Base-by-base conservation (phyloP, 768 basidiomycete genomes). In the Galerina marginata region DNA sequence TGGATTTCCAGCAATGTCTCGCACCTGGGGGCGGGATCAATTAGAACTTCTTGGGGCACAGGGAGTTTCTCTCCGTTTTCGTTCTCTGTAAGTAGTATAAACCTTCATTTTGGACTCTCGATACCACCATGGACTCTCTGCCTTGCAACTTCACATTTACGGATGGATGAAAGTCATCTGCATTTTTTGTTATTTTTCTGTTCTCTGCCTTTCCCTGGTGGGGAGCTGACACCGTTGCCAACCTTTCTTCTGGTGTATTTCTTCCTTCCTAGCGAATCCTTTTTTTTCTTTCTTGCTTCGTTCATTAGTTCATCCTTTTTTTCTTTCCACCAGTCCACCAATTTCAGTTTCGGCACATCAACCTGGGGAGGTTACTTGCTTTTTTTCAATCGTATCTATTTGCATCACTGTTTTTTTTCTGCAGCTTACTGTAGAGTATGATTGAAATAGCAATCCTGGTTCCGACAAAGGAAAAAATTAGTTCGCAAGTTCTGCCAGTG, bases 301-400 rank as follows among this genome's bases (percentile, higher is more conserved):
- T 56, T 52, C 42, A 50, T 49, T 51, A 51, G 58, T 52, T 56
- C 36, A 26, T 12, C 45, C 29, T 56, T 16, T 57, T 53, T 59
- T 55, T 16, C 23, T 23, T 46, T 52, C 48, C 23, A 11, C 26
- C 51, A 44, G 55, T 54, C 63, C 60, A 68, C 50, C 60, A 63
- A 57, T 47, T 61, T 58, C 63, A 59, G 55, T 63, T 67, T 56
- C 50, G 61, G 69, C 66, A 67, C 64, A 65, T 62, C 68, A 64
- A 62, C 63, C 63, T 58, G 62, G 63, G 65, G 66, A 65, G 65
- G 68, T 63, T 55, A 39, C 60, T 56, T 61, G 60, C 56, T 40
- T 40, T 49, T 57, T 58, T 25, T 51, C 29, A 23, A 53, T 55
- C 59, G 23, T 52, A 37, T 62, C 7, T 53, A 26, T 60, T 36